Base-by-base conservation (phyloP, 2,329 filamentous ascomycete species). In the Knufia petricola region DNA sequence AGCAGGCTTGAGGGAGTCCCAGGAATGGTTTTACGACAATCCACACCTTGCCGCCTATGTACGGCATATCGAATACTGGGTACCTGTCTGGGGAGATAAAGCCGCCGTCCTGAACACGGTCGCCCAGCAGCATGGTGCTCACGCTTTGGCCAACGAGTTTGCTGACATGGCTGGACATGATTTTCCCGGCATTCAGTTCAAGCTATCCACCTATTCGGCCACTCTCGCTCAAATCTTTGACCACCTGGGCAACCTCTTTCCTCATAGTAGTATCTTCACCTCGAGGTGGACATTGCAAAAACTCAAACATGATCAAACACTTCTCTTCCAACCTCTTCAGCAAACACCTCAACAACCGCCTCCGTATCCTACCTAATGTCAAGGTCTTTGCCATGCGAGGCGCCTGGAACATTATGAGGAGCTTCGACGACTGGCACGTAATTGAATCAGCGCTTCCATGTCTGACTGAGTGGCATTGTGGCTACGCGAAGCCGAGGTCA, bases 281-380 rank as follows among this genome's bases (percentile, higher is more conserved):
- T 13, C 83, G 87, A 63, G 84, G 83, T n/a, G 84, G 84, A 3
- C 82, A 87, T 61, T 77, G 83, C 54, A 84, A 83, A 61, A 86
- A 85, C 63, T 81, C 84, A 2, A 83, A 83, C 4, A 79, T 80
- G 63, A 80, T 87, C 42, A 66, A 65, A 39, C 74, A 80, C 52
- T 81, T 80, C 60, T 63, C 70, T 30, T 58, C 63, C 19, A 62
- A 64, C 28, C 46, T 57, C 6, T 54, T 54, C 51, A 61, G 60
- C 3, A 51, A 58, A 38, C 53, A 59, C 1, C 62, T 79, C 6
- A 70, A 74, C 7, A 57, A 64, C 17, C 46, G 19, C 17, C 26
- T 48, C 15, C 20, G 46, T 21, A 20, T 39, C 15, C 67, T 84
- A 2, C 63, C 69, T 2, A 75, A 76, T 2, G 74, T 87, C 26